phyloP scores from a whole-genome alignment of 306 rosid species.

The Vachellia collinsii region DNA sequence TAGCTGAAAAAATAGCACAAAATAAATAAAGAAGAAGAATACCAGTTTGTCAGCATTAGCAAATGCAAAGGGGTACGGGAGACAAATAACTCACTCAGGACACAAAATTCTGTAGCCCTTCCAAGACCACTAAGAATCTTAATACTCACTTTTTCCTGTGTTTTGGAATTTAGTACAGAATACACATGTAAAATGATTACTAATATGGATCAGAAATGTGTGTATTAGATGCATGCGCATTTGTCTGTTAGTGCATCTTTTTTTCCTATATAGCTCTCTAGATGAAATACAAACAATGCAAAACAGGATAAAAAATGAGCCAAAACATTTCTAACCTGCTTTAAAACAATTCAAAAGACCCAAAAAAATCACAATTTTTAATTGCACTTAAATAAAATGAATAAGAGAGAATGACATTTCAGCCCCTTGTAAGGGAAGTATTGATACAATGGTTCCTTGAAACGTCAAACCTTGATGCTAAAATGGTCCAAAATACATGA shows the following conservation, averaged over 20 bases:
- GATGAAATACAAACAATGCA: background rate
- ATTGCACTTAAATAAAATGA: background rate
- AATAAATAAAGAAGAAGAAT: background rate
- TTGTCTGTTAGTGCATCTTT: background rate
- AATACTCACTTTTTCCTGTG: background rate
- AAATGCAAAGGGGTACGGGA: background rate
- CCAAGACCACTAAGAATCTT: background rate
- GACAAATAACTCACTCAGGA: background rate
- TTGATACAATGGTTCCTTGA: background rate
- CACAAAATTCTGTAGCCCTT: conserved; percentile 1
- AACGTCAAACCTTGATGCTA: background rate
- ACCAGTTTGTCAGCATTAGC: background rate
- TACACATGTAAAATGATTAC: background rate
- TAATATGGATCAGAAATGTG: background rate
- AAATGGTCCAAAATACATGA: background rate
- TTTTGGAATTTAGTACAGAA: background rate
- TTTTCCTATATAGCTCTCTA: background rate
- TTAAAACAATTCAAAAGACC: background rate
- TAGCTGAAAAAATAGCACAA: background rate
- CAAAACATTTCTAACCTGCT: background rate
- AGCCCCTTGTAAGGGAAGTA: background rate
- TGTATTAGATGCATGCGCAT: background rate
- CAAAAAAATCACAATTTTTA: background rate
- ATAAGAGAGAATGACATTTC: background rate
- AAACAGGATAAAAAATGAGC: background rate